A percentile compares a stretch with the other conserved stretches of the same genome.
These are phyloP conservation scores for Backusella australiensis DNA, from an alignment of 192 early-diverging fungal genomes.

Conservation along the genomic window DNA sequence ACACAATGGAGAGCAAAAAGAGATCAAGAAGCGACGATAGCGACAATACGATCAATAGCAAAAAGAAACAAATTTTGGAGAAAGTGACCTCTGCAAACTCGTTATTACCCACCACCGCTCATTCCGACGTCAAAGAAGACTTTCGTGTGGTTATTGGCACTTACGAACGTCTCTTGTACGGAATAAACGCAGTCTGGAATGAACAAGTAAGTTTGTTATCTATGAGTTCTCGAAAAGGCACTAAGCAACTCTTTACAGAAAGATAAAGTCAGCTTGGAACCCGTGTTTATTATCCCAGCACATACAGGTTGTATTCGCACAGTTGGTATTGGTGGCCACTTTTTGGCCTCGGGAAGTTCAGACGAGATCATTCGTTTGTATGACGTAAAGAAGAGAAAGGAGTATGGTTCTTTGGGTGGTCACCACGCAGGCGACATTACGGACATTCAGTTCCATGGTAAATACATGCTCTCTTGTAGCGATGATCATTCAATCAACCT, in stretches of 20 bases:
- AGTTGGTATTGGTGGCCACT: constrained; percentile 70
- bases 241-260: neutral
- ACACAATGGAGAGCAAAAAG: constrained; percentile 5
- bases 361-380: constrained; percentile 93
- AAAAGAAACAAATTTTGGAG: constrained; percentile 7
- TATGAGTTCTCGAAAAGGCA: neutral
- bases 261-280: constrained; percentile 49
- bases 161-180: constrained; percentile 98
- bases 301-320: constrained; percentile 95
- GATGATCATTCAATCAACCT: constrained; percentile 90
- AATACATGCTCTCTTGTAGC: constrained; percentile 85
- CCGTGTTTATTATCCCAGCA: constrained; percentile 93
- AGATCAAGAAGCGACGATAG: constrained; percentile 11
- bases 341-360: constrained; percentile 91
- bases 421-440: constrained; percentile 95
- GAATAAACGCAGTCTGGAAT: constrained; percentile 70
- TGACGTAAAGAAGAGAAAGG: constrained; percentile 81
- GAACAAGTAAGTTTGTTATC: neutral
- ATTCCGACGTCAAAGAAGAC: constrained; percentile 32
- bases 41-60: neutral
- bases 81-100: neutral
- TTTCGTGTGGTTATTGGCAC: constrained; percentile 79
- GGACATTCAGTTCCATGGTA: constrained; percentile 75
- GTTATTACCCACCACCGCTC: neutral
- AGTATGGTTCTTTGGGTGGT: constrained; percentile 81